Base-by-base conservation (phyloP, 2,329 filamentous ascomycete genomes). In the Phyllosticta capitalensis region DNA sequence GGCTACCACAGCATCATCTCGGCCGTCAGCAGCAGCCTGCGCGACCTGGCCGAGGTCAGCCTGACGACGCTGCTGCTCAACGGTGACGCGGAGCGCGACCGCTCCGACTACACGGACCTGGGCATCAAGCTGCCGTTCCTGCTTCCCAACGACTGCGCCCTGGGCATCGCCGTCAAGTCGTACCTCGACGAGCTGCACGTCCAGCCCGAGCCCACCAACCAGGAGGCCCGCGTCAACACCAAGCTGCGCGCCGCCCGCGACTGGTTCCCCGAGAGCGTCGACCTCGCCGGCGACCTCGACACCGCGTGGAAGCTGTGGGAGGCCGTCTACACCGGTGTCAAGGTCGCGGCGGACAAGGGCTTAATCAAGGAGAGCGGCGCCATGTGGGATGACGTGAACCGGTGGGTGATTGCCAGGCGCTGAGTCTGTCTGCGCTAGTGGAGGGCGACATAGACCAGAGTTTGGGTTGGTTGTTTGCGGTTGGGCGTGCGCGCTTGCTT, bases 31-130 rank as follows among this genome's bases (percentile, higher is more conserved):
- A 84, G 87, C 64, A 84, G 86, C 33, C 80, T 95, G 64, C 84
- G 94, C 54, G 91, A 95, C 70, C 76, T 97, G 38, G 77, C 94
- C 14, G 94, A 99, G 74, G 88, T 90, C 50, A 83, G 92, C 63
- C 79, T 92, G 20, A 86, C 86, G 5, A 87, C 88, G 28, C 83
- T 96, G 77, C 86, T 96, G 65, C 79, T 96, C 67, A 86, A 86
- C 66, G 90, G 86, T 6, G 89, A 95, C 67, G 88, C 86, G 20
- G 81, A 88, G 61, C 83, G 92, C 48, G 82, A 87, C 61, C 80
- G 85, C 59, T 74, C 67, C 9, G 71, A 79, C 59, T 74, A 77
- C 71, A 76, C 84, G 58, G 81, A 87, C 53, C 79, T 97, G 61
- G 86, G 86, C 64, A 82, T 89, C 64, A 83, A 82, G 22, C 75